phyloP scores from a whole-genome alignment of 106 monocot genomes.

The Acorus gramineus region DNA sequence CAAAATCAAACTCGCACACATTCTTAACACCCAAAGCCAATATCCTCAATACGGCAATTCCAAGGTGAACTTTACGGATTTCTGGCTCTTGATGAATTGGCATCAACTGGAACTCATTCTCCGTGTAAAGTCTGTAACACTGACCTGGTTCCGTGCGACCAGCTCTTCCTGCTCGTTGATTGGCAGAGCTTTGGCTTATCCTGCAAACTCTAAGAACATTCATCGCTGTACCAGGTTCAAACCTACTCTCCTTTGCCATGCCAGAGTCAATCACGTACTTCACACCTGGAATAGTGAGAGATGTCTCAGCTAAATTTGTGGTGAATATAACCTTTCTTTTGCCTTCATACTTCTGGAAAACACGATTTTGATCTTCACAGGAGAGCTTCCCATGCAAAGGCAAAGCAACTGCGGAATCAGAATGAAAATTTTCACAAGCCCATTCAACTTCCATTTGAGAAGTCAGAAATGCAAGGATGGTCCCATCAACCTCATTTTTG shows the following conservation, averaged over 20 bases:
- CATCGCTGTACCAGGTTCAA: slow-evolving; percentile 76
- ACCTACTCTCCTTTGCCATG: slow-evolving; percentile 82
- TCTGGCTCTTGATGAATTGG: slow-evolving; percentile 77
- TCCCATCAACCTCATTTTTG: slow-evolving; percentile 56
- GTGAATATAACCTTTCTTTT: slow-evolving; percentile 90
- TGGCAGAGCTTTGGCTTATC: slow-evolving; percentile 87
- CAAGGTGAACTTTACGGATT: slow-evolving; percentile 92
- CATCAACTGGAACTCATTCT: slow-evolving; percentile 59
- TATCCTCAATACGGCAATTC: slow-evolving; percentile 75
- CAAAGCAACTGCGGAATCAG: slow-evolving; percentile 50
- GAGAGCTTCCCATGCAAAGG: slow-evolving; percentile 96
- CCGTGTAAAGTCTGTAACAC: slow-evolving; percentile 83
- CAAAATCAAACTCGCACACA: slow-evolving; percentile 75
- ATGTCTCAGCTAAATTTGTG: slow-evolving; percentile 90
- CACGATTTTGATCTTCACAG: slow-evolving; percentile 63
- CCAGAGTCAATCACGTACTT: slow-evolving; percentile 94
- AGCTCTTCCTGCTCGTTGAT: slow-evolving; percentile 86
- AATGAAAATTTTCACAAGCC: slow-evolving; percentile 82
- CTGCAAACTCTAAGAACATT: slow-evolving; percentile 66
- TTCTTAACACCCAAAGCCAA: slow-evolving; percentile 57
- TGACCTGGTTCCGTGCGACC: slow-evolving; percentile 77
- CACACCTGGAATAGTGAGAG: slow-evolving; percentile 78
- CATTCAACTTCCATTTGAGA: slow-evolving; percentile 92
- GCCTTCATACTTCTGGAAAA: slow-evolving; percentile 58
- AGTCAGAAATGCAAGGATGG: slow-evolving; percentile 91